Conservation (phyloP, 805 yeast genomes). For the Metschnikowia bowlesiae region DNA sequence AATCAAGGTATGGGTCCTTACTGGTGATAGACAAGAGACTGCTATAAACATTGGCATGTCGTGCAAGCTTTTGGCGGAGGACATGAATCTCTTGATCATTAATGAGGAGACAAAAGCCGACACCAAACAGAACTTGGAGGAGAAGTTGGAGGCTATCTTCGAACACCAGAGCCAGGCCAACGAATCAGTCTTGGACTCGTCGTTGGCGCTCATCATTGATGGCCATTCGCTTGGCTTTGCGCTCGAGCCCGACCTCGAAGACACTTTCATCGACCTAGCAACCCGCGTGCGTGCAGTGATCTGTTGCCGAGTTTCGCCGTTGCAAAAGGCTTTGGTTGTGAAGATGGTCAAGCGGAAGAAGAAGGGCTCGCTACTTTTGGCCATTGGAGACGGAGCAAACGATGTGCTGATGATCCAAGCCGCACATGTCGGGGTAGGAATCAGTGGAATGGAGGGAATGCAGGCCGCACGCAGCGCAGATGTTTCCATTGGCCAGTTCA, state of each 20-base stretch:
- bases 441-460: constrained; percentile 99
- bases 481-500: constrained; percentile 93
- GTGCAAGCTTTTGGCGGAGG: constrained; percentile 89
- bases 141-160: constrained; percentile 69
- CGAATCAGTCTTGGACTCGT: constrained; percentile 53
- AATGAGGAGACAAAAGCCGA: constrained; percentile 81
- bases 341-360: constrained; percentile 82
- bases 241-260: constrained; percentile 74
- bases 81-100: constrained; percentile 86
- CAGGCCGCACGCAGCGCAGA: constrained; percentile 99
- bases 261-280: constrained; percentile 72
- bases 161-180: constrained; percentile 62
- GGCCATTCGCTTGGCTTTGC: constrained; percentile 90
- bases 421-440: constrained; percentile 98
- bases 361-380: constrained; percentile 69
- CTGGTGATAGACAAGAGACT: constrained; percentile 98
- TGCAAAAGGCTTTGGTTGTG: constrained; percentile 94
- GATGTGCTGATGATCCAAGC: constrained; percentile 99
- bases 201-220: constrained; percentile 88
- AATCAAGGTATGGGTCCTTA: constrained; percentile 93
- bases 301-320: constrained; percentile 96
- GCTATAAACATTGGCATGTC: constrained; percentile 99
- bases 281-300: constrained; percentile 90
- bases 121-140: constrained; percentile 66
- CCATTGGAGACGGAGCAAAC: constrained; percentile 98